These are phyloP conservation scores for Mycosarcoma maydis DNA, from an alignment of 1,284 basidiomycete genomes.

Conservation along the genomic window DNA sequence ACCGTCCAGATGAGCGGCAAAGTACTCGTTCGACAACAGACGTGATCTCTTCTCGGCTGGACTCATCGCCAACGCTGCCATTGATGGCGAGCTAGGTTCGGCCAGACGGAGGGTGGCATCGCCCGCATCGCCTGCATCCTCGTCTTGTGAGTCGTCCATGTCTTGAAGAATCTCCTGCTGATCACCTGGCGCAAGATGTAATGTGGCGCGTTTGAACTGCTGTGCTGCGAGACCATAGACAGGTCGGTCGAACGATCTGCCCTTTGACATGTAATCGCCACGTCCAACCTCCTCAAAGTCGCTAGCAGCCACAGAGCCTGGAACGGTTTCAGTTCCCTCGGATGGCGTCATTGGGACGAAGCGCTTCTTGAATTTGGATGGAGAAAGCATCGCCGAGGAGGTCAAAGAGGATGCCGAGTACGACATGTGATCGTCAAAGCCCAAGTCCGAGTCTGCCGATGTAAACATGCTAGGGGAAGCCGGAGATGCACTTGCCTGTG, in stretches of 20 bases:
- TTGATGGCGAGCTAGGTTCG: constrained; percentile 1
- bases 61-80: constrained; percentile 10
- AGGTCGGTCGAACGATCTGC: constrained; percentile 4
- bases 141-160: constrained; percentile 6
- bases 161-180: constrained; percentile 14
- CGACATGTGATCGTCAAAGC: constrained; percentile 26
- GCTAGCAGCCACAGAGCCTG: constrained; percentile 36
- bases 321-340: constrained; percentile 44
- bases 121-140: constrained; percentile 2
- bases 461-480: constrained; percentile 33
- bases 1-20: constrained; percentile 25
- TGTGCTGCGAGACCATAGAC: constrained; percentile 22
- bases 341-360: constrained; percentile 30
- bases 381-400: constrained; percentile 19
- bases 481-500: constrained; percentile 2
- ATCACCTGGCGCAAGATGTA: constrained; percentile 20
- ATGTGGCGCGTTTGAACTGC: constrained; percentile 30
- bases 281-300: constrained; percentile 32
- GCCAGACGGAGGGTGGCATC: constrained; percentile 14
- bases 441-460: constrained; percentile 33
- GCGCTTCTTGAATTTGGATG: constrained; percentile 13
- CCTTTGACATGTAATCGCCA: constrained; percentile 40
- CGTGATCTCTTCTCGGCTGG: constrained; percentile 36
- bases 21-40: constrained; percentile 31
- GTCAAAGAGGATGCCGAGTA: constrained; percentile 23